These are phyloP conservation scores for Dothidotthia symphoricarpi DNA, from an alignment of 2,329 filamentous ascomycete genomes.

Conservation along the genomic window DNA sequence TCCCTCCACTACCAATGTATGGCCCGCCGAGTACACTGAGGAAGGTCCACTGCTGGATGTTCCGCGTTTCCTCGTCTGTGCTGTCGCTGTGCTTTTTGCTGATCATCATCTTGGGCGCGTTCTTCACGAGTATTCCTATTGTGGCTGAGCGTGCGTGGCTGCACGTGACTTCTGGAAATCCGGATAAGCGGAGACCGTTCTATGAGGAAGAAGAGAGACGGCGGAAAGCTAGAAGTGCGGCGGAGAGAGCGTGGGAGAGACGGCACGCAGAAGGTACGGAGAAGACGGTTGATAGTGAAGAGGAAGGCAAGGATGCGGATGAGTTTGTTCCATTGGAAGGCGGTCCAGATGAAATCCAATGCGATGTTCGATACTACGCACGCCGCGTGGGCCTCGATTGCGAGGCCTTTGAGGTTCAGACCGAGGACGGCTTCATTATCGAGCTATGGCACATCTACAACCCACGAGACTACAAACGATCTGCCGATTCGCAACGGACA, in stretches of 20 bases:
- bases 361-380: constrained; percentile 83
- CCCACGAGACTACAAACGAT: constrained; percentile 66
- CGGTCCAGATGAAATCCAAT: constrained; percentile 72
- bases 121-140: constrained; percentile 64
- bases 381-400: constrained; percentile 82
- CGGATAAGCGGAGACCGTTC: constrained; percentile 64
- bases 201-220: constrained; percentile 68
- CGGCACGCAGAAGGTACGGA: constrained; percentile 30
- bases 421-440: constrained; percentile 90
- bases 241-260: constrained; percentile 62
- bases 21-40: constrained; percentile 68
- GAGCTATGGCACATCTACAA: constrained; percentile 88
- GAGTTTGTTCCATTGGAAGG: constrained; percentile 76
- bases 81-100: constrained; percentile 75
- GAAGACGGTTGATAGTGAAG: constrained; percentile 42
- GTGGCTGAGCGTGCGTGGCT: constrained; percentile 52
- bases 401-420: constrained; percentile 80
- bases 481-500: constrained; percentile 50
- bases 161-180: constrained; percentile 59
- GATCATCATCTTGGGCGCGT: constrained; percentile 71
- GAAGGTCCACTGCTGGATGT: constrained; percentile 63
- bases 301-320: constrained; percentile 44
- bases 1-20: constrained; percentile 80
- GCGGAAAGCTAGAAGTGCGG: constrained; percentile 55
- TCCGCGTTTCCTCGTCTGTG: constrained; percentile 68